phyloP scores from a whole-genome alignment of 2,329 filamentous ascomycete genomes.

The Samsoniella hepiali region DNA sequence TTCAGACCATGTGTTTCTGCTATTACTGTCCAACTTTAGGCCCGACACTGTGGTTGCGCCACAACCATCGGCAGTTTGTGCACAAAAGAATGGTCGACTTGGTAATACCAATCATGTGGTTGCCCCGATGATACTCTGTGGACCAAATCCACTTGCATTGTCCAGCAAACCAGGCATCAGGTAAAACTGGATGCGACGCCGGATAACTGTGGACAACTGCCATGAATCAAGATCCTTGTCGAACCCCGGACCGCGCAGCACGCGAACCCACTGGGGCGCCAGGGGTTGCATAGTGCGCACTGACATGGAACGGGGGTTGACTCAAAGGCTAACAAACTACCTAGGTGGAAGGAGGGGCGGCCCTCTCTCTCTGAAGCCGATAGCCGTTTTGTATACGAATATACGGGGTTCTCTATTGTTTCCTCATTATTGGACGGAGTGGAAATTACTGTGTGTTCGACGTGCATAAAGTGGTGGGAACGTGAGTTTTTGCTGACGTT shows the following conservation, averaged over 20 bases:
- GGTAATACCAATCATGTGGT: neutral
- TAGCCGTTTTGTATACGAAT: neutral
- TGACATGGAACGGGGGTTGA: constrained; percentile 2
- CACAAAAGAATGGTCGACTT: neutral
- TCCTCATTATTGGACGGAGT: neutral
- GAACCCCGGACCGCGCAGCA: neutral
- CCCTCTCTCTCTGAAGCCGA: neutral
- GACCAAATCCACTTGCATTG: neutral
- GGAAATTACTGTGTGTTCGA: too few relatives aligned
- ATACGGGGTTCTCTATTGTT: constrained; percentile 2
- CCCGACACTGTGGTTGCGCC: neutral
- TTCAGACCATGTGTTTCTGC: neutral
- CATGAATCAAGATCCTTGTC: constrained; percentile 15
- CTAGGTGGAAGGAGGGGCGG: neutral
- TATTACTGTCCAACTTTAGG: neutral
- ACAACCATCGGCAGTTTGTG: neutral
- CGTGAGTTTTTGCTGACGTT: neutral
- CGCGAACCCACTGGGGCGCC: neutral
- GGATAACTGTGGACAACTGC: neutral
- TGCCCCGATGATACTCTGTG: neutral
- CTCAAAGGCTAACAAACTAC: neutral
- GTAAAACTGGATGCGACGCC: neutral
- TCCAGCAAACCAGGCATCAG: neutral
- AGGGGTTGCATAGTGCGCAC: neutral
- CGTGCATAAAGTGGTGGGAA: neutral